Evolutionary conservation across 176 grass and related monocot species (phyloP), one percentile per base, ranked within the genome.

Genomic region (Carex pumila): DNA sequence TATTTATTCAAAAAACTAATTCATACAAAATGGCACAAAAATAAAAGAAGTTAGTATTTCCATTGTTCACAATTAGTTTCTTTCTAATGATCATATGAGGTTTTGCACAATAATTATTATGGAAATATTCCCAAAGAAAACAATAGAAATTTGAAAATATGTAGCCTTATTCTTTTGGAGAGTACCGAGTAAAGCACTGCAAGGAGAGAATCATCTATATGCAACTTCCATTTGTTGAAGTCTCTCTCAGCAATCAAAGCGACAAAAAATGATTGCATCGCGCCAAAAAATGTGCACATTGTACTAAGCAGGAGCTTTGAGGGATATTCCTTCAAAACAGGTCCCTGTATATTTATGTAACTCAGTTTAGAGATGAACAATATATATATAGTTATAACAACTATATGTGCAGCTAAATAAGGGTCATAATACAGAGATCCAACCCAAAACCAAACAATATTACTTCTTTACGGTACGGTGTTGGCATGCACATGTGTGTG

Each of bases 261-360:
- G 3, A 94, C 79, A 3, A 87, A 5, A 19, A 90, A 83, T 0
- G 91, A 97, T 81, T 97, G 91, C 6, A 79, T 31, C 3, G 85
- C 70, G 67, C 94, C 87, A 3, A 92, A 72, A 4, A 79, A 0
- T 83, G 84, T 88, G 85, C 91, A 87, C 18, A 89, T 0, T 80
- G 82, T 41, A 25, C 87, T 97, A 2, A 93, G 77, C 37, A 92
- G 64, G 22, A 97, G 88, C 90, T 97, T 97, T 60, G 83, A 90
- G 0, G 94, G 92, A 65, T 94, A 97, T 53, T 97, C 94, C 56
- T 89, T 89, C 18, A 97, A 79, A 57, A 97, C 36, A 7, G 85
- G 79, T 75, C 67, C 83, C 83, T 85, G 52, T 71, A 37, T 11
- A 32, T 25, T 65, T 22, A 66, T 12, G 7, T 12, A 82, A 47